Base-by-base conservation (phyloP, 2,329 filamentous ascomycete genomes). In the Microsporum canis region DNA sequence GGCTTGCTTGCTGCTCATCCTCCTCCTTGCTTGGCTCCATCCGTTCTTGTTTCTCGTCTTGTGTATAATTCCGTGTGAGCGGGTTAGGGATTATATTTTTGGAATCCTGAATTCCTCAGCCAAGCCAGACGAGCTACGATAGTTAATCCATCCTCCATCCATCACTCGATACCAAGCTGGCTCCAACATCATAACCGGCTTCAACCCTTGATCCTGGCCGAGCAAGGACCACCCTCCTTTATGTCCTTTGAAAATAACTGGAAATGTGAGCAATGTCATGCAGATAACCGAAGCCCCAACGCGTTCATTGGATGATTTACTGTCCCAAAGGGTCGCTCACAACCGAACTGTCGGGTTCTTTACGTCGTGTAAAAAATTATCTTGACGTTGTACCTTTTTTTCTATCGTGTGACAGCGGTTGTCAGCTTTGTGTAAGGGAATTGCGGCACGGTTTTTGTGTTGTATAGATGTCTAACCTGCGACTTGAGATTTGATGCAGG, bases 321-420 rank as follows among this genome's bases (percentile, higher is more conserved):
- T 41, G 29, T 53, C 49, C 55, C 33, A 57, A 41, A 57, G 31
- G 33, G 55, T 38, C 33, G 34, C 55, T 23, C n/a, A 57, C 38
- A 57, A 57, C 55, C 55, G 55, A 57, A 57, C 55, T 57, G 55
- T 57, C 55, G 55, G 55, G 55, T 38, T 41, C 23, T 39, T 53
- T 12, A 31, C 29, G 33, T 53, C 12, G 45, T 29, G n/a, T 3
- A n/a, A 10, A 10, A 27, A 12, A 29, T 23, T 23, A 23, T 23
- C 17, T 23, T 23, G 17, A 23, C 17, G 17, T 43, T 14, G 39
- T 43, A 43, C 39, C 39, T 43, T 5, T 36, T 5, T 5, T 43
- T 6, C 5, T 12, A 53, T 31, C 5, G 49, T 53, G 31, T 53
- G 49, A 53, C 49, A 53, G 31, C 27, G 27, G 49, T 33, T 34